Evolutionary conservation across 176 grass and related monocot genomes (phyloP).

Genomic region (Avena atlantica): DNA sequence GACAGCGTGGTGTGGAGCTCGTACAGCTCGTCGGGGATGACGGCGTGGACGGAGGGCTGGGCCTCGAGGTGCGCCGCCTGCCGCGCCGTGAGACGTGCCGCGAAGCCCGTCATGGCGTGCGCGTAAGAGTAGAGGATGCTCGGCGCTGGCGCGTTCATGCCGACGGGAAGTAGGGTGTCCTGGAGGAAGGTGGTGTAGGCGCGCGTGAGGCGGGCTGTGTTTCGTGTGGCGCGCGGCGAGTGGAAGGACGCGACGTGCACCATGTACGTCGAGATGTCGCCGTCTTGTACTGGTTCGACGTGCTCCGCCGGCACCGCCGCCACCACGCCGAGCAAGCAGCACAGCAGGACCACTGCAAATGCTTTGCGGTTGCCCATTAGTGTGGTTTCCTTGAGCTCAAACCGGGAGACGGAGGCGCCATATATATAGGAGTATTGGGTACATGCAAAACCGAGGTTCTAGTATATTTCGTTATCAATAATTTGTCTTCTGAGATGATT

Average conservation of each 20-base stretch:
- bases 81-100: not conserved
- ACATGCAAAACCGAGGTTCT: too few relatives aligned
- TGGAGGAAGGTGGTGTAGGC: not conserved
- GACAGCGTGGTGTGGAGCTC: not conserved
- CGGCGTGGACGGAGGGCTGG: not conserved
- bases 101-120: not conserved
- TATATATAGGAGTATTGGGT: not conserved
- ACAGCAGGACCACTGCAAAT: not conserved
- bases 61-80: not conserved
- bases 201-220: not conserved
- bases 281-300: not conserved
- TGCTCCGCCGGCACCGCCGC: not conserved
- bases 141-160: not conserved
- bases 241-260: not conserved
- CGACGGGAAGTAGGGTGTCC: not conserved
- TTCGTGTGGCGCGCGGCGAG: not conserved
- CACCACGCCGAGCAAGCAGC: not conserved
- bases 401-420: not conserved
- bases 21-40: not conserved
- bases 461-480: too few relatives aligned
- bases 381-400: not conserved
- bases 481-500: too few relatives aligned
- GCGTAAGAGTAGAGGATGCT: not conserved
- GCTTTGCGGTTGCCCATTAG: not conserved
- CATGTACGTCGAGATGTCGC: not conserved